A percentile compares a stretch with the other conserved stretches of the same genome.
Evolutionary conservation across 2,329 filamentous ascomycete genomes (phyloP).

Genomic region (Plectosphaerella sp.): DNA sequence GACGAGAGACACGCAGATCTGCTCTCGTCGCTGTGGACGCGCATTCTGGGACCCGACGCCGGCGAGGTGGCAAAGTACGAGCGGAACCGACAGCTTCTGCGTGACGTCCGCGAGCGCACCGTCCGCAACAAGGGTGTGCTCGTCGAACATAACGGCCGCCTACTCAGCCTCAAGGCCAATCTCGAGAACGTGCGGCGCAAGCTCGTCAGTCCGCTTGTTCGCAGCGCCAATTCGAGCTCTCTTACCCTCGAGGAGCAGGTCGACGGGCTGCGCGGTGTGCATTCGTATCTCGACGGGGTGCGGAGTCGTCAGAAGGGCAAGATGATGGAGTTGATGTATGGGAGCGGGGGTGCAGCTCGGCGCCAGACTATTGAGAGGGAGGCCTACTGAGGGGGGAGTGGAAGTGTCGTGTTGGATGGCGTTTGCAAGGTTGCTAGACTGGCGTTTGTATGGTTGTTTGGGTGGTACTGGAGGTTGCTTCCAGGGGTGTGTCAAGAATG

Average conservation of each 20-base stretch:
- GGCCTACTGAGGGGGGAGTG: slow-evolving; percentile 2
- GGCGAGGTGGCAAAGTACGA: slow-evolving; percentile 82
- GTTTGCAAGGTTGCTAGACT: background rate
- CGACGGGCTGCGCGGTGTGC: slow-evolving; percentile 72
- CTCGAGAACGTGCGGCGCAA: slow-evolving; percentile 81
- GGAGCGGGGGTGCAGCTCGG: slow-evolving; percentile 28
- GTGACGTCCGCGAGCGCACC: slow-evolving; percentile 74
- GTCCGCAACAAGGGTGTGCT: slow-evolving; percentile 84
- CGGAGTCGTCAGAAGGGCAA: slow-evolving; percentile 77
- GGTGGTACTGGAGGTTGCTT: background rate
- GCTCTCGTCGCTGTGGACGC: slow-evolving; percentile 80
- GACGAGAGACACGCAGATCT: slow-evolving; percentile 77
- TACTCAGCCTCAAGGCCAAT: slow-evolving; percentile 79
- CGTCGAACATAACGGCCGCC: slow-evolving; percentile 78
- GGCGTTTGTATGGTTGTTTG: too few species aligned
- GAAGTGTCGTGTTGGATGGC: background rate
- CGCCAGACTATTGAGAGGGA: slow-evolving; percentile 24
- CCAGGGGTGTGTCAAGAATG: background rate
- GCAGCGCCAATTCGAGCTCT: slow-evolving; percentile 62
- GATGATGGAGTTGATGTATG: slow-evolving; percentile 76
- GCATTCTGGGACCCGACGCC: slow-evolving; percentile 73
- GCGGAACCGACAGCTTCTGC: slow-evolving; percentile 77
- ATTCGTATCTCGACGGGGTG: slow-evolving; percentile 70
- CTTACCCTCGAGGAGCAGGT: slow-evolving; percentile 83
- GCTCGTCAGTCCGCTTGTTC: slow-evolving; percentile 77